Conservation (phyloP, 208 protist species). For the Trypanosomatidae sp. region DNA sequence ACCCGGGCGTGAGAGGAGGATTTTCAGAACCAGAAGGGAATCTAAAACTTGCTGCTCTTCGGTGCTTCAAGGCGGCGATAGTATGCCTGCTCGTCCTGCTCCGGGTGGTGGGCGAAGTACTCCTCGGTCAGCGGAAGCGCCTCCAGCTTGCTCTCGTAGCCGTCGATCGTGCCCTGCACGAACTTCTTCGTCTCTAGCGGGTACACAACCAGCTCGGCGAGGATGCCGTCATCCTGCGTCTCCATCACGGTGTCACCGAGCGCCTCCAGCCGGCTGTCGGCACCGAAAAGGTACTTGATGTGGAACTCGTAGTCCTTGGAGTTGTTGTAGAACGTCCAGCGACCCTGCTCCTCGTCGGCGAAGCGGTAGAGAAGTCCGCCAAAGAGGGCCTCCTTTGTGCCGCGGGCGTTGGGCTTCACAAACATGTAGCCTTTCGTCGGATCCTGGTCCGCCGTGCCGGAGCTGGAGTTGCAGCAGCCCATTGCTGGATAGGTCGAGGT, state of each 20-base stretch:
- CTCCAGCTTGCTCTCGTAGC: constrained; percentile 80
- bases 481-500: constrained; percentile 18
- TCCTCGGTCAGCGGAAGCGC: constrained; percentile 70
- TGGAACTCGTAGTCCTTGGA: constrained; percentile 85
- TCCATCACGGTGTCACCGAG: constrained; percentile 47
- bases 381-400: constrained; percentile 56
- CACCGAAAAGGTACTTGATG: constrained; percentile 73
- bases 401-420: constrained; percentile 18
- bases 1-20: too few relatives aligned
- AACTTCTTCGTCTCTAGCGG: constrained; percentile 74
- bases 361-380: constrained; percentile 78
- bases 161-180: constrained; percentile 49
- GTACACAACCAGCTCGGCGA: constrained; percentile 54
- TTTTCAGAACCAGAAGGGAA: too few relatives aligned
- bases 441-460: constrained; percentile 10
- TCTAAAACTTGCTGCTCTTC: too few relatives aligned
- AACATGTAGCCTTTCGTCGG: constrained; percentile 32
- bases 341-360: constrained; percentile 33
- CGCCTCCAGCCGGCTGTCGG: constrained; percentile 44
- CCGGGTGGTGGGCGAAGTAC: constrained; percentile 70
- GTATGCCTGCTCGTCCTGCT: constrained; percentile 63
- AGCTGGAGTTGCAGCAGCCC: constrained; percentile 25
- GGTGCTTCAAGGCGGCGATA: constrained; percentile 58
- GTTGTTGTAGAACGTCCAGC: constrained; percentile 78
- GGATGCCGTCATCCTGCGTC: constrained; percentile 68